Conservation (phyloP, 495 filamentous ascomycete genomes). For the Neurospora discreta region DNA sequence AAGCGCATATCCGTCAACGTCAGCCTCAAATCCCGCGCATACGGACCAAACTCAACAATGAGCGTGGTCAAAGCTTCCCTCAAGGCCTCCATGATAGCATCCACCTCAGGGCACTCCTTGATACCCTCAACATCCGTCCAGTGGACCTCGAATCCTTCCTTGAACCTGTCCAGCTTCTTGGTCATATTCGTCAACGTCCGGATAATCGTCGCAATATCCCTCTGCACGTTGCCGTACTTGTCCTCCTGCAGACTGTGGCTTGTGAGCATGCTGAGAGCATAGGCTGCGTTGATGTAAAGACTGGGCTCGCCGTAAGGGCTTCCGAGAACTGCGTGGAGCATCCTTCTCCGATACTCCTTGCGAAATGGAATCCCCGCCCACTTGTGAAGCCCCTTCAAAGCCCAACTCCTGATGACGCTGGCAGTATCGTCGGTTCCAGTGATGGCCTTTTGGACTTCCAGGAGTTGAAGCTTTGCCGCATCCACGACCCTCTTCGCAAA, state of each 20-base stretch:
- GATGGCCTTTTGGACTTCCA: slow-evolving; percentile 33
- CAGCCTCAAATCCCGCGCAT: slow-evolving; percentile 53
- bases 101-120: slow-evolving; percentile 45
- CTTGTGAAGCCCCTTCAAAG: slow-evolving; percentile 32
- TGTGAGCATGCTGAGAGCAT: slow-evolving; percentile 55
- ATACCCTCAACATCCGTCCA: slow-evolving; percentile 66
- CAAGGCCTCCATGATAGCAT: slow-evolving; percentile 48
- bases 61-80: slow-evolving; percentile 49
- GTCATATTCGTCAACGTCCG: slow-evolving; percentile 57
- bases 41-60: slow-evolving; percentile 57
- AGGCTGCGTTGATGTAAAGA: slow-evolving; percentile 57
- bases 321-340: slow-evolving; percentile 55
- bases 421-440: slow-evolving; percentile 31
- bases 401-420: slow-evolving; percentile 18
- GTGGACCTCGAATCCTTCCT: slow-evolving; percentile 47
- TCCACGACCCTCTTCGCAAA: slow-evolving; percentile 25
- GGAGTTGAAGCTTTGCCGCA: slow-evolving; percentile 28
- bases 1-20: slow-evolving; percentile 53
- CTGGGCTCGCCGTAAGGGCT: slow-evolving; percentile 52
- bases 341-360: slow-evolving; percentile 51
- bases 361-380: slow-evolving; percentile 60
- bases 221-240: slow-evolving; percentile 73
- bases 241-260: slow-evolving; percentile 73
- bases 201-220: slow-evolving; percentile 62
- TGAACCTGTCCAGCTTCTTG: slow-evolving; percentile 57